Evolutionary conservation across 345 rosid genomes (phyloP).

Genomic region (Abelmoschus esculentus): DNA sequence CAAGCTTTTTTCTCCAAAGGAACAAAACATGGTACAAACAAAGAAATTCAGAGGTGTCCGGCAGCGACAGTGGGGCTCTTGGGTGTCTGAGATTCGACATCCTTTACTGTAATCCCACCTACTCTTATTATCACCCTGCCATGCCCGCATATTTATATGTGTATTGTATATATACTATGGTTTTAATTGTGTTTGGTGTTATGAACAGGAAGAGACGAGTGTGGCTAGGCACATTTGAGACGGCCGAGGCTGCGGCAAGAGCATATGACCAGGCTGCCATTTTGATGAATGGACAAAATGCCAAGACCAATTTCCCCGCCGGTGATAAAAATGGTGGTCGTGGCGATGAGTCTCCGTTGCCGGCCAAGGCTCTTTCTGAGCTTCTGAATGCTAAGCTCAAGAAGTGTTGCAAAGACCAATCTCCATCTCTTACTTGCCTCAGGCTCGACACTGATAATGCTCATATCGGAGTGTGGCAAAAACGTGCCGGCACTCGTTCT

Average conservation of each 20-base stretch:
- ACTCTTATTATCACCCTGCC: conserved; percentile 10
- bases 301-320: conserved; percentile 63
- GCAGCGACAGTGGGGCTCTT: conserved; percentile 92
- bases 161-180: background rate
- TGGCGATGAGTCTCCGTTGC: conserved; percentile 15
- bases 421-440: conserved; percentile 65
- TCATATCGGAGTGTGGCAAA: conserved; percentile 77
- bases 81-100: conserved; percentile 84
- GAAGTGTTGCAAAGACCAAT: conserved; percentile 46
- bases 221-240: conserved; percentile 80
- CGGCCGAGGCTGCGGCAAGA: conserved; percentile 72
- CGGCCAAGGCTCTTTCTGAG: conserved; percentile 42
- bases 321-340: background rate
- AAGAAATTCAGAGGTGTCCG: conserved; percentile 83
- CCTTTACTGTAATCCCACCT: conserved; percentile 47
- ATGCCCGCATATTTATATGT: too few species aligned
- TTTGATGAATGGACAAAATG: conserved; percentile 63
- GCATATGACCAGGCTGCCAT: conserved; percentile 70
- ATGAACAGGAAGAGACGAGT: conserved; percentile 57
- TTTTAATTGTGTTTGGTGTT: background rate
- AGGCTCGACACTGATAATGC: conserved; percentile 62
- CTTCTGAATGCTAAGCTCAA: conserved; percentile 48
- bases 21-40: conserved; percentile 43
- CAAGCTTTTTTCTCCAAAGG: background rate
- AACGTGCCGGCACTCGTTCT: conserved; percentile 49